Percentiles rank a stretch among this genome's conserved stretches.
phyloP scores from a whole-genome alignment of 257 asterid genomes.

The Linderniella brevidens region DNA sequence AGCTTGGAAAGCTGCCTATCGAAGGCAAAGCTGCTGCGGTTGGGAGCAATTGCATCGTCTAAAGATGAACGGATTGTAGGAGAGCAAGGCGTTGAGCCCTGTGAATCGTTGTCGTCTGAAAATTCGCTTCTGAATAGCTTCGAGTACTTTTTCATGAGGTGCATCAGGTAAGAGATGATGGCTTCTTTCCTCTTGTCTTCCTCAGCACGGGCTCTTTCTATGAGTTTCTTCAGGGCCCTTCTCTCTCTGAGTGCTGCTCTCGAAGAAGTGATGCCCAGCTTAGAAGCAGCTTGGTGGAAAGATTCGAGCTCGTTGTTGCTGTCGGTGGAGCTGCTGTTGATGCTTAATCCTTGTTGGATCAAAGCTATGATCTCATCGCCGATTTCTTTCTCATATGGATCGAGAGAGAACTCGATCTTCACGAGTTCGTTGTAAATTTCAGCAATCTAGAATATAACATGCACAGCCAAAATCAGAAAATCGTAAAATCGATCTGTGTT shows the following conservation, averaged over 20 bases:
- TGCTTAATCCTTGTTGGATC: conserved; percentile 89
- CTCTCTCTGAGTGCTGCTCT: conserved; percentile 94
- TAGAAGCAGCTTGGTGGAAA: conserved; percentile 85
- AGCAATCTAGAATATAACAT: conserved; percentile 47
- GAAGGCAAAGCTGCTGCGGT: conserved; percentile 44
- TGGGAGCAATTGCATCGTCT: conserved; percentile 41
- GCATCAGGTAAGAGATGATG: conserved; percentile 71
- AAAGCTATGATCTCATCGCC: conserved; percentile 78
- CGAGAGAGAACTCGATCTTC: conserved; percentile 62
- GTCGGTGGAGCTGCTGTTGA: conserved; percentile 42
- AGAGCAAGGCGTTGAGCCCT: conserved; percentile 94
- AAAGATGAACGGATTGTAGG: conserved; percentile 70
- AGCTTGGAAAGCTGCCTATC: conserved; percentile 74
- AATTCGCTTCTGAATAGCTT: conserved; percentile 76
- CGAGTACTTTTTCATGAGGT: conserved; percentile 83
- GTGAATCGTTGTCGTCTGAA: conserved; percentile 92
- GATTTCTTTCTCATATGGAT: conserved; percentile 65
- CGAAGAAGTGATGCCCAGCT: conserved; percentile 80
- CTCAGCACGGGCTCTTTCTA: conserved; percentile 76
- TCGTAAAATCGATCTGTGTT: no score
- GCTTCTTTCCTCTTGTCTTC: conserved; percentile 95
- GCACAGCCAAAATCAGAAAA: conserved; percentile 14
- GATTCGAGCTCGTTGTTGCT: conserved; percentile 71
- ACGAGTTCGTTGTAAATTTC: conserved; percentile 52
- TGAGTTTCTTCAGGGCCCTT: conserved; percentile 81